Evolutionary conservation across 306 rosid species (phyloP).

Genomic region (Glycine tomentella): DNA sequence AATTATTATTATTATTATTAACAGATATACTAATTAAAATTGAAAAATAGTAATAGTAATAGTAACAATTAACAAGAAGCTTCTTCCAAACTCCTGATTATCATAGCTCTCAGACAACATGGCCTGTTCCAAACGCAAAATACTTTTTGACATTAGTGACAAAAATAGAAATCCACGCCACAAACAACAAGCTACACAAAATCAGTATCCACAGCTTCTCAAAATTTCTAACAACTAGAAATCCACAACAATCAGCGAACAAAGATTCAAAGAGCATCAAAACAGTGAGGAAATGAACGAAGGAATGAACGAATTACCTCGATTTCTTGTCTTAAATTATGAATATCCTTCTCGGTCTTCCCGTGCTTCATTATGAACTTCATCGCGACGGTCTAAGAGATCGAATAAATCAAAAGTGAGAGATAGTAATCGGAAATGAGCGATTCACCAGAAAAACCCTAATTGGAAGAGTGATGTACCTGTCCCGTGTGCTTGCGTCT

Average conservation of each 20-base stretch:
- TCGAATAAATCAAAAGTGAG: background rate
- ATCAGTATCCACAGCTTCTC: background rate
- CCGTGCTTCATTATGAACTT: constrained; percentile 98
- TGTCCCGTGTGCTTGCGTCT: constrained; percentile 87
- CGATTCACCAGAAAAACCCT: background rate
- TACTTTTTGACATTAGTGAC: constrained; percentile 13
- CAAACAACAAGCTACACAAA: constrained; percentile 1
- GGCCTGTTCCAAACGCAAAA: constrained; percentile 4
- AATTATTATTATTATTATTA: background rate
- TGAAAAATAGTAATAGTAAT: background rate
- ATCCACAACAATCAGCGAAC: background rate
- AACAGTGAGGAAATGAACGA: background rate
- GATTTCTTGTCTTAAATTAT: constrained; percentile 91
- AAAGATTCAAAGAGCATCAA: background rate
- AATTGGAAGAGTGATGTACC: constrained; percentile 48
- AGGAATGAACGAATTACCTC: constrained; percentile 60
- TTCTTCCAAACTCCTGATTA: background rate
- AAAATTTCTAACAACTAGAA: background rate
- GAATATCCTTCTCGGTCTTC: constrained; percentile 91
- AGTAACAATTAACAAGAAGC: background rate
- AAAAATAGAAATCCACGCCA: background rate
- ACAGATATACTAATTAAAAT: no score
- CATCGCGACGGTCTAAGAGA: constrained; percentile 89
- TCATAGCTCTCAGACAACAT: background rate
- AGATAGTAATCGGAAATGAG: background rate